These are phyloP conservation scores for Aspergillus fumigatus DNA, from an alignment of 2,329 filamentous ascomycete genomes.

Conservation along the genomic window DNA sequence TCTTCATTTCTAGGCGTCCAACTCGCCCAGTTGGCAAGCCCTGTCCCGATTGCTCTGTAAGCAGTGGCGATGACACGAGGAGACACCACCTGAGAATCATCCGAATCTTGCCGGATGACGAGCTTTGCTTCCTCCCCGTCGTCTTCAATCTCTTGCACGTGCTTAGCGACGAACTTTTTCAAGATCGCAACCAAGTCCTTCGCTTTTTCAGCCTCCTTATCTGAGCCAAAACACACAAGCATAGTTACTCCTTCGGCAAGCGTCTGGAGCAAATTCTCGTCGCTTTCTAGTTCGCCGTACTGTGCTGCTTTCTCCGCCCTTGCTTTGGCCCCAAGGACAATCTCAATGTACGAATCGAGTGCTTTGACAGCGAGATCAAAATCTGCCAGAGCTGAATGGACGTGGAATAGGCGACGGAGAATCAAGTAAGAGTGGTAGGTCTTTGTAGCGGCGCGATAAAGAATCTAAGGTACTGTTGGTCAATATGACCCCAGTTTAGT, in stretches of 20 bases:
- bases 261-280: slow-evolving; percentile 71
- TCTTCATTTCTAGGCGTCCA: slow-evolving; percentile 70
- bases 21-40: slow-evolving; percentile 81
- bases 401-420: slow-evolving; percentile 77
- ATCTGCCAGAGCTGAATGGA: slow-evolving; percentile 82
- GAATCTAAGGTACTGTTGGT: slow-evolving; percentile 49
- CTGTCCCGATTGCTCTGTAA: slow-evolving; percentile 81
- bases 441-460: slow-evolving; percentile 87
- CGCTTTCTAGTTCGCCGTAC: slow-evolving; percentile 70
- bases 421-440: slow-evolving; percentile 94
- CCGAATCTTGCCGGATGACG: slow-evolving; percentile 12
- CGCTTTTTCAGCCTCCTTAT: slow-evolving; percentile 73
- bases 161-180: slow-evolving; percentile 68
- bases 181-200: slow-evolving; percentile 65
- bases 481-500: slow-evolving; percentile 5
- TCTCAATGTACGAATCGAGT: slow-evolving; percentile 85
- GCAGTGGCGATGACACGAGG: slow-evolving; percentile 62
- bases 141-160: slow-evolving; percentile 31
- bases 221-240: slow-evolving; percentile 75
- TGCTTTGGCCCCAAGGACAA: slow-evolving; percentile 79
- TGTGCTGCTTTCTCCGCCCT: slow-evolving; percentile 65
- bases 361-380: slow-evolving; percentile 89
- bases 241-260: slow-evolving; percentile 74
- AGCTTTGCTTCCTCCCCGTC: slow-evolving; percentile 19
- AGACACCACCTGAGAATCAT: slow-evolving; percentile 42